Conservation (phyloP, 495 filamentous ascomycete genomes). For the Cercophora newfieldiana region DNA sequence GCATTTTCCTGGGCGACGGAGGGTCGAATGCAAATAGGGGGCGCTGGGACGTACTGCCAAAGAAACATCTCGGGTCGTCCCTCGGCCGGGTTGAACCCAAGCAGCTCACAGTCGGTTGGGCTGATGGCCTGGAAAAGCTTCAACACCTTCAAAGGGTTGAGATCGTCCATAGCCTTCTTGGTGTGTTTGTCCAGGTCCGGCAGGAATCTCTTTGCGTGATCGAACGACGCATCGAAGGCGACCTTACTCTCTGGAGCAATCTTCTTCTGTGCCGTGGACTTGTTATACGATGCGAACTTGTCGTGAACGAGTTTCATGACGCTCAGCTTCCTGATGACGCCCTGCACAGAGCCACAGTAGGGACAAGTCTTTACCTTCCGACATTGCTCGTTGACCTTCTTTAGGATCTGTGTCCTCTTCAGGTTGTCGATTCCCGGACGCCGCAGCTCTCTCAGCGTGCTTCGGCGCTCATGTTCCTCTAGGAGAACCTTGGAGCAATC, state of each 20-base stretch:
- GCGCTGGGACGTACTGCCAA: conserved; percentile 94
- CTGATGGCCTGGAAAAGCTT: conserved; percentile 87
- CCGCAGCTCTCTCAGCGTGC: conserved; percentile 74
- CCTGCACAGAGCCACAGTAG: conserved; percentile 76
- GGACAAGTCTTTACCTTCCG: conserved; percentile 77
- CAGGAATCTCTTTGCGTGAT: conserved; percentile 68
- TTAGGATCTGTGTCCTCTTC: conserved; percentile 72
- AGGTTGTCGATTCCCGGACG: conserved; percentile 84
- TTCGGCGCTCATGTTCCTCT: conserved; percentile 68
- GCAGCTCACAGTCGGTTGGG: conserved; percentile 82
- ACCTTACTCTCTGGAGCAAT: conserved; percentile 73
- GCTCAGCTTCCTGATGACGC: conserved; percentile 82
- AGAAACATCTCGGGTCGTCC: conserved; percentile 95
- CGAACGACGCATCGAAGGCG: conserved; percentile 80
- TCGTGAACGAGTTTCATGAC: conserved; percentile 92
- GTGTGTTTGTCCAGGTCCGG: conserved; percentile 86
- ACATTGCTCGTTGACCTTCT: conserved; percentile 84
- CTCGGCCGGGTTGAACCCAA: conserved; percentile 82
- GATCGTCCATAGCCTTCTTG: conserved; percentile 87
- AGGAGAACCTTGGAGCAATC: conserved; percentile 76
- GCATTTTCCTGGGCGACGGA: conserved; percentile 88
- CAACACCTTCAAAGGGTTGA: conserved; percentile 85
- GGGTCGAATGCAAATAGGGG: conserved; percentile 89
- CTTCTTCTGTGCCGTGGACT: conserved; percentile 83
- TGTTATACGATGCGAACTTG: conserved; percentile 82